Evolutionary conservation across 2,329 filamentous ascomycete species (phyloP), one percentile per base, ranked within the genome.

Genomic region (Arachnomyces sp.): DNA sequence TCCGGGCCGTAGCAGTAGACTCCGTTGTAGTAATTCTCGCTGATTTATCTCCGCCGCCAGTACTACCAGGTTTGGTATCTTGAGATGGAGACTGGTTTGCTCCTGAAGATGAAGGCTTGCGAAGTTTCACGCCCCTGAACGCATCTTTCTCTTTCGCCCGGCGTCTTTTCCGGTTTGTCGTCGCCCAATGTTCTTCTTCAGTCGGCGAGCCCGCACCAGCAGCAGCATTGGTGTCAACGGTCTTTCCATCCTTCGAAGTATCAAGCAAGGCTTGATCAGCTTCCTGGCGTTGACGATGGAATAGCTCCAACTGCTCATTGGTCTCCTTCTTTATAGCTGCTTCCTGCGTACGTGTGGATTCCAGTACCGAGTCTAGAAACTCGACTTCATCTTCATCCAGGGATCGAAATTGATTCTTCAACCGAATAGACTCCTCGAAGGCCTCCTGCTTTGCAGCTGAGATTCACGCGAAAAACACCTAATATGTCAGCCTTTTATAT

Each of bases 281-380:
- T 46, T 77, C 72, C 46, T 80, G 75, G 44, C 75, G 75, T 50
- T 76, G 73, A 45, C 67, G 69, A 21, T 76, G 70, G 48, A 82
- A 82, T 1, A 66, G 52, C 31, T 78, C 75, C 8, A 82, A 59
- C 51, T 77, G 73, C 46, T 78, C 74, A 4, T 64, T 62, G 0
- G 76, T 81, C 48, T 82, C 75, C 49, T 69, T 74, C 50, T 68
- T 73, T 33, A 80, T 66, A 3, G 68, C 72, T 2, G 65, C 69
- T 50, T 81, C 77, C 52, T 78, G 67, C 15, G 69, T 71, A 17
- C 75, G 66, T 17, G 72, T 74, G 5, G 69, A 72, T 49, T 79
- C 75, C 28, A 76, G 62, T 2, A 82, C 65, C 0, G 73, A 74
- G 44, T 80, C 70, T 3, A 73, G 55, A 44, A 72, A 73, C 2